A percentile compares a stretch with the other conserved stretches of the same genome.
Conservation (phyloP, 106 monocot species). For the Apostasia ramifera region DNA sequence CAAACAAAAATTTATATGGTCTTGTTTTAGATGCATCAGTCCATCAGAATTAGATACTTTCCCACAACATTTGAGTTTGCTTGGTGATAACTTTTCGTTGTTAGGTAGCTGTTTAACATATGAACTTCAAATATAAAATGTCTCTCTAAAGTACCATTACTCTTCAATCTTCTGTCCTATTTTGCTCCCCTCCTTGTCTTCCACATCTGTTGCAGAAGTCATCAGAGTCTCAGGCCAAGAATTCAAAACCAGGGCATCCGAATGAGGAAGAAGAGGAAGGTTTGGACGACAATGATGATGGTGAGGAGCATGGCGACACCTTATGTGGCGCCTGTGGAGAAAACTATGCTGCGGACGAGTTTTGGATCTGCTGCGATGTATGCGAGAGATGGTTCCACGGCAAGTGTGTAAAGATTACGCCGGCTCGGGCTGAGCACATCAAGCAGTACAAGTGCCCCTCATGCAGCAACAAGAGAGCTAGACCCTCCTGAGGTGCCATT, state of each 20-base stretch:
- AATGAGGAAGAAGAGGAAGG: background rate
- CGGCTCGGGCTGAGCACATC: slow-evolving; percentile 4
- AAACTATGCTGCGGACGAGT: slow-evolving; percentile 1
- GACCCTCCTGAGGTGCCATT: background rate
- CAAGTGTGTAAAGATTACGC: slow-evolving; percentile 4
- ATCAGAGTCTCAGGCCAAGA: slow-evolving; percentile 2
- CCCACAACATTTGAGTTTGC: background rate
- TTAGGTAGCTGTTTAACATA: background rate
- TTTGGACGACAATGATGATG: background rate
- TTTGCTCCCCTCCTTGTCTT: background rate
- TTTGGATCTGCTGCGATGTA: slow-evolving; percentile 5
- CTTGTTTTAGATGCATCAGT: too few relatives aligned
- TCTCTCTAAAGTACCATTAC: too few relatives aligned
- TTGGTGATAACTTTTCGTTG: background rate
- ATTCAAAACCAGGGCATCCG: background rate
- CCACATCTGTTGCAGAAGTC: background rate
- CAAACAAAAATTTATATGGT: too few relatives aligned
- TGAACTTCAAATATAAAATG: too few relatives aligned
- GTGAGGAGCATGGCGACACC: background rate
- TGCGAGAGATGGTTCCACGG: slow-evolving; percentile 8
- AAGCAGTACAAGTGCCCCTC: slow-evolving; percentile 10
- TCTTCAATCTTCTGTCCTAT: too few relatives aligned
- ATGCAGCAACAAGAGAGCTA: slow-evolving; percentile 4
- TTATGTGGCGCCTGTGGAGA: slow-evolving; percentile 4
- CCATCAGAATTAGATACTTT: background rate